phyloP scores from a whole-genome alignment of 2,329 filamentous ascomycete genomes.

The Clonostachys rhizophaga region DNA sequence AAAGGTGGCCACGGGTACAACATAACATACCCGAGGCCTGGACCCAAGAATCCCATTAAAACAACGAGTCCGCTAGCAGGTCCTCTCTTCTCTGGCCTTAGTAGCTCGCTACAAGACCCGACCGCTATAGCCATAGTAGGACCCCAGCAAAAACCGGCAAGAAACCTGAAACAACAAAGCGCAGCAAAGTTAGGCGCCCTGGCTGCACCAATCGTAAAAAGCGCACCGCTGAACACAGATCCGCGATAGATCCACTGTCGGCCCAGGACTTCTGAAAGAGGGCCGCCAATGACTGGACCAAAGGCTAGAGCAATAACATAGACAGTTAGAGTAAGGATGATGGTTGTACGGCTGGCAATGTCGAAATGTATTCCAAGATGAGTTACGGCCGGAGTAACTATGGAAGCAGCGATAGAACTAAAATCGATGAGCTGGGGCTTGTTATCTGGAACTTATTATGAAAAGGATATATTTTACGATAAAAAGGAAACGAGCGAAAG shows the following conservation, averaged over 20 bases:
- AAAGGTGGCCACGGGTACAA: too few species aligned
- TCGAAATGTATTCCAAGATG: too few species aligned
- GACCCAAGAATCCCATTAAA: slow-evolving; percentile 46
- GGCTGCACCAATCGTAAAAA: slow-evolving; percentile 53
- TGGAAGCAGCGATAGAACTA: too few species aligned
- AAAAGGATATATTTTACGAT: too few species aligned
- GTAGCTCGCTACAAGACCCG: slow-evolving; percentile 47
- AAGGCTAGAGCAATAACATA: slow-evolving; percentile 57
- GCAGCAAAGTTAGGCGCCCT: slow-evolving; percentile 44
- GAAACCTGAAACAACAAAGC: slow-evolving; percentile 49
- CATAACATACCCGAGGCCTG: slow-evolving; percentile 33
- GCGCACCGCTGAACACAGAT: slow-evolving; percentile 37
- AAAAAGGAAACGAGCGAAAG: too few species aligned
- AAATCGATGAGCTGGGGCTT: too few species aligned
- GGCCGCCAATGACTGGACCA: slow-evolving; percentile 55
- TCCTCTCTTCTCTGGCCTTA: slow-evolving; percentile 26
- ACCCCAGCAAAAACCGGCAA: slow-evolving; percentile 46
- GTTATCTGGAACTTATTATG: too few species aligned
- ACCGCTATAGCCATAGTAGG: slow-evolving; percentile 43
- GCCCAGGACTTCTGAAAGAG: slow-evolving; percentile 53
- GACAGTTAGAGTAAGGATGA: slow-evolving; percentile 53
- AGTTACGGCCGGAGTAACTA: too few species aligned
- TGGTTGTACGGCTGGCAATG: slow-evolving; percentile 32
- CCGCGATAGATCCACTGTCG: slow-evolving; percentile 45
- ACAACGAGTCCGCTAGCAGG: slow-evolving; percentile 33